Conservation (phyloP, 768 basidiomycete genomes). For the Termitomyces sp. region DNA sequence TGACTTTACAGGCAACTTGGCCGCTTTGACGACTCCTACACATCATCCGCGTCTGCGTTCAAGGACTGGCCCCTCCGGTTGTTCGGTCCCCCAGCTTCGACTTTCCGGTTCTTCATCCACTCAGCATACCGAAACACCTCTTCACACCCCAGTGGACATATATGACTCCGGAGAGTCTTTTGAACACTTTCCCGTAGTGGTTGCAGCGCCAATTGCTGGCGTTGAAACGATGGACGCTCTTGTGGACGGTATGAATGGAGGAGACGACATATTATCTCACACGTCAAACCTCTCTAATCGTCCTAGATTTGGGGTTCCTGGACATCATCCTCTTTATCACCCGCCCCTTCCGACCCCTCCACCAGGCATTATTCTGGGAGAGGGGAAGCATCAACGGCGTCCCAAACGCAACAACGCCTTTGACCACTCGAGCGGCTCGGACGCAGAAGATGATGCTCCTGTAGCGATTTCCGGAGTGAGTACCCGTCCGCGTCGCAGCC, state of each 20-base stretch:
- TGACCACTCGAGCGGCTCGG: slow-evolving; percentile 40
- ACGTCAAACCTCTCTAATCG: slow-evolving; percentile 38
- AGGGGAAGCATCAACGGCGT: slow-evolving; percentile 29
- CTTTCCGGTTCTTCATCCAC: slow-evolving; percentile 66
- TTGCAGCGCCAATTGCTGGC: slow-evolving; percentile 71
- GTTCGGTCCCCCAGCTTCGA: slow-evolving; percentile 45
- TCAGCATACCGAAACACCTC: slow-evolving; percentile 64
- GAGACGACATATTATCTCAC: slow-evolving; percentile 44
- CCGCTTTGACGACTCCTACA: slow-evolving; percentile 19
- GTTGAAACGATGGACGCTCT: slow-evolving; percentile 87
- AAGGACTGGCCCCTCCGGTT: slow-evolving; percentile 50
- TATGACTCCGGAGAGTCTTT: slow-evolving; percentile 33
- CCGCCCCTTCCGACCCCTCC: slow-evolving; percentile 83
- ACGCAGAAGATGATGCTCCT: slow-evolving; percentile 35
- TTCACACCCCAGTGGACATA: slow-evolving; percentile 59
- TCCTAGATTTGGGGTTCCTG: slow-evolving; percentile 48
- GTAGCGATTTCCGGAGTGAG: slow-evolving; percentile 20
- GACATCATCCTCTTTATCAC: slow-evolving; percentile 72
- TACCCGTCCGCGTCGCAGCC: slow-evolving; percentile 28
- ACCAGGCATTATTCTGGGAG: slow-evolving; percentile 68
- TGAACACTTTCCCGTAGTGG: slow-evolving; percentile 56
- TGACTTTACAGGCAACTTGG: slow-evolving; percentile 25
- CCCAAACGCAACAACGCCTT: slow-evolving; percentile 22
- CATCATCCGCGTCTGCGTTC: slow-evolving; percentile 44
- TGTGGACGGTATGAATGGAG: slow-evolving; percentile 86